Evolutionary conservation across 1,284 basidiomycete species (phyloP).

Genomic region (Trichosporon coremiiforme): DNA sequence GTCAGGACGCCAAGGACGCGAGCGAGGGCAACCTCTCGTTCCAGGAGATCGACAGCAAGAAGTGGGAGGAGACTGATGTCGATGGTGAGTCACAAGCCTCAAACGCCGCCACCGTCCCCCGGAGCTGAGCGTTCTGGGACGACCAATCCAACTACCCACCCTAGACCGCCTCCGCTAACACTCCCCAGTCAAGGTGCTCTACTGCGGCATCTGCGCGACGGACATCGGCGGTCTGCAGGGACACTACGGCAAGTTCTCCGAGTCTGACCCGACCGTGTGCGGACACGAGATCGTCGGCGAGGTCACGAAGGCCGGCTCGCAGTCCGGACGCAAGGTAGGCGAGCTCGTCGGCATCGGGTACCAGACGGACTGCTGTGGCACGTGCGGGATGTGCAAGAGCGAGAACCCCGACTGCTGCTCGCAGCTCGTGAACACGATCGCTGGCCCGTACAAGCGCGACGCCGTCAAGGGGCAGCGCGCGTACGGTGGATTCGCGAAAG

Average conservation of each 20-base stretch:
- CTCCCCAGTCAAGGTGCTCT: constrained; percentile 21
- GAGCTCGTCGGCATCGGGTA: constrained; percentile 60
- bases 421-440: constrained; percentile 29
- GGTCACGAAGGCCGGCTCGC: constrained; percentile 37
- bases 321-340: constrained; percentile 46
- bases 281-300: constrained; percentile 44
- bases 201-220: constrained; percentile 33
- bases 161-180: constrained; percentile 8
- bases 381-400: constrained; percentile 56
- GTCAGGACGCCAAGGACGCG: constrained; percentile 41
- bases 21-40: constrained; percentile 53
- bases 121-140: background rate
- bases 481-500: constrained; percentile 57
- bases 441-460: constrained; percentile 19
- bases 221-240: constrained; percentile 32
- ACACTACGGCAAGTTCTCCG: constrained; percentile 17
- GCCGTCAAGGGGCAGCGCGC: constrained; percentile 37
- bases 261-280: constrained; percentile 24
- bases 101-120: too few relatives aligned
- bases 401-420: constrained; percentile 34
- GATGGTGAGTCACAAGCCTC: constrained; percentile 42
- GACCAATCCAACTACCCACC: background rate
- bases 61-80: constrained; percentile 55
- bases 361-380: constrained; percentile 57
- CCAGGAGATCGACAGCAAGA: constrained; percentile 51